These are phyloP conservation scores for Cymbopogon flexuosus DNA, from an alignment of 202 grass and related monocot genomes.

Conservation along the genomic window DNA sequence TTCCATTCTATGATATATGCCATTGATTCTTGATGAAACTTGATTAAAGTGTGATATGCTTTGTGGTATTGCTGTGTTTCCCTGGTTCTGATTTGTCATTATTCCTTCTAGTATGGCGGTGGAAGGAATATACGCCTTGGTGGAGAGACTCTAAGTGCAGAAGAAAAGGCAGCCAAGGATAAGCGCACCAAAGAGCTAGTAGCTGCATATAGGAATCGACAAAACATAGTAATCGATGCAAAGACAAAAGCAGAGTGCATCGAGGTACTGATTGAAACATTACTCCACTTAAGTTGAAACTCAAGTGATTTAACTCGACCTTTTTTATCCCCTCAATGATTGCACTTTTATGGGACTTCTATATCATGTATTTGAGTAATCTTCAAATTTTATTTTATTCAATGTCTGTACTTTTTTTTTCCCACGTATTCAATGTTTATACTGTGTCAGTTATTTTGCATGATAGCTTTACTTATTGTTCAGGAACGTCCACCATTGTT, in stretches of 20 bases:
- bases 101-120: slow-evolving; percentile 77
- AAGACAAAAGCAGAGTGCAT: slow-evolving; percentile 73
- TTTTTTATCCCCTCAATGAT: neutral
- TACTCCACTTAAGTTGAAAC: neutral
- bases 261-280: slow-evolving; percentile 48
- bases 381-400: neutral
- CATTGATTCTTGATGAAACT: slow-evolving; percentile 15
- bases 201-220: slow-evolving; percentile 66
- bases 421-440: neutral
- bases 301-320: neutral
- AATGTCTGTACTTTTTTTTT: neutral
- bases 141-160: slow-evolving; percentile 53
- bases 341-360: neutral
- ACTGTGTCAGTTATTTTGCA: neutral
- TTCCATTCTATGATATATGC: neutral
- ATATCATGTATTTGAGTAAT: neutral
- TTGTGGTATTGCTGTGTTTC: neutral
- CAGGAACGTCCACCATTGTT: neutral
- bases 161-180: slow-evolving; percentile 73
- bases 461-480: neutral
- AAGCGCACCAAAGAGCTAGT: slow-evolving; percentile 65
- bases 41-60: neutral
- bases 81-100: slow-evolving; percentile 13
- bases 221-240: slow-evolving; percentile 58
- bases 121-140: slow-evolving; percentile 81